These are phyloP conservation scores for Vigna angularis DNA, from an alignment of 306 rosid genomes.

Conservation along the genomic window DNA sequence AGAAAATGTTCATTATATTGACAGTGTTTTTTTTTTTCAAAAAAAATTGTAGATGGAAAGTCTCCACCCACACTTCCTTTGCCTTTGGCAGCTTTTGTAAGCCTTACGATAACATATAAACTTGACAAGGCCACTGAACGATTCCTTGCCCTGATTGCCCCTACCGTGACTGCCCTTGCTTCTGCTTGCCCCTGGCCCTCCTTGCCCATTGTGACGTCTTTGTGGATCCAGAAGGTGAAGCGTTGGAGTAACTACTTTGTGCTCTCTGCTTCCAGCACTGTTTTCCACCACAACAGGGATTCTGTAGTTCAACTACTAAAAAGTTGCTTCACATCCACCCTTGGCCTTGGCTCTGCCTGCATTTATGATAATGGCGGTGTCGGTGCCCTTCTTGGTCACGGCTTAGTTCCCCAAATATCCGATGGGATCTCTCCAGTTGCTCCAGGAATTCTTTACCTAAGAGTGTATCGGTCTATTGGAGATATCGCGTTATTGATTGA, in stretches of 20 bases:
- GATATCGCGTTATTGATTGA: slow-evolving; percentile 71
- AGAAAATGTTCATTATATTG: slow-evolving; percentile 36
- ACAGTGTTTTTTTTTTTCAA: slow-evolving; percentile 28
- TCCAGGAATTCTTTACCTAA: slow-evolving; percentile 90
- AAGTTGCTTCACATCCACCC: slow-evolving; percentile 87
- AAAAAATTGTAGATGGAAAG: slow-evolving; percentile 62
- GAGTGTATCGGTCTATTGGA: slow-evolving; percentile 74
- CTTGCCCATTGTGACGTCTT: slow-evolving; percentile 74
- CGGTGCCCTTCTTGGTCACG: slow-evolving; percentile 85
- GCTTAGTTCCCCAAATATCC: slow-evolving; percentile 64
- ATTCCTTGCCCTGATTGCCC: slow-evolving; percentile 66
- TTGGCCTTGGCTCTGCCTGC: slow-evolving; percentile 65
- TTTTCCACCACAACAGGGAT: slow-evolving; percentile 83
- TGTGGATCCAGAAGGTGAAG: slow-evolving; percentile 88
- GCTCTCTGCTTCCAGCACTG: slow-evolving; percentile 77
- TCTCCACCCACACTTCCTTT: slow-evolving; percentile 84
- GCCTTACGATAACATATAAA: slow-evolving; percentile 86
- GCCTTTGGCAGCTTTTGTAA: slow-evolving; percentile 90
- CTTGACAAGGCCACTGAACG: slow-evolving; percentile 78
- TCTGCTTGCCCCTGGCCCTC: slow-evolving; percentile 95
- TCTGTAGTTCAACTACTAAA: slow-evolving; percentile 93
- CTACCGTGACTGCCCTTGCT: slow-evolving; percentile 72
- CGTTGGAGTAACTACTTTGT: slow-evolving; percentile 86
- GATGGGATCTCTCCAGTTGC: slow-evolving; percentile 82
- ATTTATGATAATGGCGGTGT: slow-evolving; percentile 69